Evolutionary conservation across 1,139 yeast species (phyloP).

Genomic region (Citeromyces hawaiiensis): DNA sequence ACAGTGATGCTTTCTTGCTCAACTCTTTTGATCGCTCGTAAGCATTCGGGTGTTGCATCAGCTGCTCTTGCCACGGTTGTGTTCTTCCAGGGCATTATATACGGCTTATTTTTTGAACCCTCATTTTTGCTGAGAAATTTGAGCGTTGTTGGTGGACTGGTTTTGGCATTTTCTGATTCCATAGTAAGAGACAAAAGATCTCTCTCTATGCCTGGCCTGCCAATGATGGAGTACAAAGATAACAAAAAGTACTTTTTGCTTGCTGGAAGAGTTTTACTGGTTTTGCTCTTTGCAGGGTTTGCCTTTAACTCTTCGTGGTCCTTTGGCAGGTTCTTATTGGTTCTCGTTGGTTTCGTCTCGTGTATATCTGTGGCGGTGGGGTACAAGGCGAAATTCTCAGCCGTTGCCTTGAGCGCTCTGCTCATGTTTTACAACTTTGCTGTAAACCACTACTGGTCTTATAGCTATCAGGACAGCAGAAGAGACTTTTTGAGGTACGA

Average conservation of each 20-base stretch:
- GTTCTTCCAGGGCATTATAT: conserved; percentile 73
- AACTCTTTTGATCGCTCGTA: conserved; percentile 57
- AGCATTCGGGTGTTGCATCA: conserved; percentile 61
- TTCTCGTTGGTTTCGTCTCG: conserved; percentile 55
- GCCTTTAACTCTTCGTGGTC: conserved; percentile 73
- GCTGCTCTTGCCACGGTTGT: conserved; percentile 62
- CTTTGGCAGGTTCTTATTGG: conserved; percentile 47
- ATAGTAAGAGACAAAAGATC: conserved; percentile 66
- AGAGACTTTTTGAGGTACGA: conserved; percentile 89
- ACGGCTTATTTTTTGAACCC: conserved; percentile 77
- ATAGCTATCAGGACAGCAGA: conserved; percentile 54
- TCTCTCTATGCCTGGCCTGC: conserved; percentile 78
- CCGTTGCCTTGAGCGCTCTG: conserved; percentile 62
- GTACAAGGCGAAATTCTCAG: conserved; percentile 84
- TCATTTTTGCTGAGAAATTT: conserved; percentile 76
- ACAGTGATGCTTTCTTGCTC: conserved; percentile 65
- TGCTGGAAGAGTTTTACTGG: conserved; percentile 81
- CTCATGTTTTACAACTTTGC: conserved; percentile 66
- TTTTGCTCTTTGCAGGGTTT: conserved; percentile 77
- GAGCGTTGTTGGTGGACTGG: conserved; percentile 85
- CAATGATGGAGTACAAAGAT: conserved; percentile 74
- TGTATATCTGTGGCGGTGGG: conserved; percentile 84
- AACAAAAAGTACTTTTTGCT: conserved; percentile 74
- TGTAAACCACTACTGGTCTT: conserved; percentile 85
- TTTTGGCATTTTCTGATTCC: conserved; percentile 85